Base-by-base conservation (phyloP, 78 protist genomes). In the Ministeria vibrans region DNA sequence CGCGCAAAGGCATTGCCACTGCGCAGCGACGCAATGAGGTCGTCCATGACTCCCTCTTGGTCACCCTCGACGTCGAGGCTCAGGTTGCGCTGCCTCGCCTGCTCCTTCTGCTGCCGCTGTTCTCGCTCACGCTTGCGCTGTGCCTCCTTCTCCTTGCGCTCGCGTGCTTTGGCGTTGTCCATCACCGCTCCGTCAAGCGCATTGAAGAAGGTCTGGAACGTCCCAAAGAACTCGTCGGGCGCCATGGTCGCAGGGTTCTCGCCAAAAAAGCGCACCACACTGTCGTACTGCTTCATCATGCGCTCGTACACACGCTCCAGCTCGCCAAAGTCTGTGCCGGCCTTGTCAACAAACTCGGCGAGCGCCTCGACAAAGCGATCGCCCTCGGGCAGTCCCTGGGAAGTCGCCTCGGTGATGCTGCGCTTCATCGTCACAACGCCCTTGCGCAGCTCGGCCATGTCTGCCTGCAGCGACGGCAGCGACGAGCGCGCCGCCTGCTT, bases 1-100 rank as follows among this genome's bases (percentile, higher is more conserved):
- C 66, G 66, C 66, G 28, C 66, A 11, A 42, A 46, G 34, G 72
- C 80, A 7, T 25, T 34, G 15, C 81, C 81, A 9, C 61, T 78
- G 28, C 81, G 62, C 81, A 78, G 43, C 27, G 81, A 32, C 34
- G 18, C 81, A 7, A 78, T 42, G 44, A 78, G 73, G 22, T 38
- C 73, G 41, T 78, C 81, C 66, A 78, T 78, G 62, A 78, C 81
- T 36, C 81, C 81, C 72, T 59, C 27, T 15, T 34, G 34, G 6
- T 25, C 71, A 41, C 43, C 71, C 20, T 61, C 39, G 39, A 11
- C 59, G 49, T 51, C 49, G 25, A 13, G 13, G 15, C 39, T 44
- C 15, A 61, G 53, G 62, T 49, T 34, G 59, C 53, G 39, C 59
- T 6, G 39, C 34, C 23, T 20, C 61, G 41, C 53, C 53, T 34